Evolutionary conservation across 2,329 filamentous ascomycete species (phyloP).

Genomic region (Cordyceps cicadae): DNA sequence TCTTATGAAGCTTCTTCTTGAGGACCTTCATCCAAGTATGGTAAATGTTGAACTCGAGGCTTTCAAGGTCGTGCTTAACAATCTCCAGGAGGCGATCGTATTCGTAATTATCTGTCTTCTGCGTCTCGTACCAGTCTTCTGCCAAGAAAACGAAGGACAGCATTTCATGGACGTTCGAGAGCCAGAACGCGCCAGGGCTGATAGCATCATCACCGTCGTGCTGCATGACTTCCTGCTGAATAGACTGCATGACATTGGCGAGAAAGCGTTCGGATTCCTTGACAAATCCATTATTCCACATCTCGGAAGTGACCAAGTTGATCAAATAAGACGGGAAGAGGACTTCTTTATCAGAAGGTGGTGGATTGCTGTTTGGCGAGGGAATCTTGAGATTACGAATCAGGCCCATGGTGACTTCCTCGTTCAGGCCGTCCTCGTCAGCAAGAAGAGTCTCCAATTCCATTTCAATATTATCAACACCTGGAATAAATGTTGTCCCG

Average conservation of each 20-base stretch:
- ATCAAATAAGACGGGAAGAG: conserved; percentile 98
- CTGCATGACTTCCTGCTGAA: conserved; percentile 98
- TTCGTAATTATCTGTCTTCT: conserved; percentile 99
- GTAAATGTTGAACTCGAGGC: conserved; percentile 98
- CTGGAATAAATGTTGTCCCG: conserved; percentile 69
- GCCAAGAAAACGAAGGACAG: conserved; percentile 98
- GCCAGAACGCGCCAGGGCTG: conserved; percentile 96
- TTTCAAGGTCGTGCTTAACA: conserved; percentile 97
- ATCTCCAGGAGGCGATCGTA: conserved; percentile 96
- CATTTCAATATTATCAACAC: conserved; percentile 83
- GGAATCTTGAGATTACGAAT: conserved; percentile 97
- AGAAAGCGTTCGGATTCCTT: conserved; percentile 99
- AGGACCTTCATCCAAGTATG: conserved; percentile 99
- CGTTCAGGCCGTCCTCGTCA: conserved; percentile 91
- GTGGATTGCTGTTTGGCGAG: conserved; percentile 73
- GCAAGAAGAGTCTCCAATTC: conserved; percentile 90
- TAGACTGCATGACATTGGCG: conserved; percentile 98
- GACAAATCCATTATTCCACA: conserved; percentile 99
- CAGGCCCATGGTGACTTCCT: conserved; percentile 92
- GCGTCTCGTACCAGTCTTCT: conserved; percentile 98
- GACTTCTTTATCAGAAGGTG: conserved; percentile 96
- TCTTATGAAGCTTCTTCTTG: conserved; percentile 98
- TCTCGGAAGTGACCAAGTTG: conserved; percentile 97
- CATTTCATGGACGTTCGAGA: conserved; percentile 99
- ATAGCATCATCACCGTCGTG: conserved; percentile 96